phyloP scores from a whole-genome alignment of 1,284 basidiomycete genomes.

The Macrocystidia cucumis region DNA sequence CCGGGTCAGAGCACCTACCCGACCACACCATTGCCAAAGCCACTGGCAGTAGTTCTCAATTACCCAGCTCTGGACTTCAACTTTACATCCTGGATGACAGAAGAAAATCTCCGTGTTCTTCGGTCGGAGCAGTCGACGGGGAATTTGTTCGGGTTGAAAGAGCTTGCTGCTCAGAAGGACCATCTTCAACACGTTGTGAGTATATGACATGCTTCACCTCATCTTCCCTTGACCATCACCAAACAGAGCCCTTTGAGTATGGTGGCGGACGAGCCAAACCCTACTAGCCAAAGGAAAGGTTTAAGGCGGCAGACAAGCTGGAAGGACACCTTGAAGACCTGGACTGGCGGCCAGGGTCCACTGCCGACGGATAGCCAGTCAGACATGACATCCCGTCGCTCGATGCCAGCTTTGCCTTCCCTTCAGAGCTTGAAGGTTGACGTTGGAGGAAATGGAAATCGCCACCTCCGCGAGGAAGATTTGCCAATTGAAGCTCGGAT shows the following conservation, averaged over 20 bases:
- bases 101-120: slow-evolving; percentile 76
- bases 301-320: slow-evolving; percentile 46
- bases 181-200: slow-evolving; percentile 71
- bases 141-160: slow-evolving; percentile 53
- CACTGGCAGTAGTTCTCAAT: slow-evolving; percentile 77
- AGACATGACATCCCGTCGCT: too few relatives aligned
- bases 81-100: slow-evolving; percentile 97
- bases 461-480: slow-evolving; percentile 46
- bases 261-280: slow-evolving; percentile 59
- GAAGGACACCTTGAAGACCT: slow-evolving; percentile 49
- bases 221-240: neutral
- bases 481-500: slow-evolving; percentile 56
- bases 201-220: slow-evolving; percentile 2
- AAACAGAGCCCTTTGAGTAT: slow-evolving; percentile 73
- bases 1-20: slow-evolving; percentile 26
- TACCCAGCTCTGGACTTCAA: slow-evolving; percentile 91
- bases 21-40: slow-evolving; percentile 37
- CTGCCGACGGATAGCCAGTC: too few relatives aligned
- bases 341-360: too few relatives aligned
- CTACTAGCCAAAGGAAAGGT: slow-evolving; percentile 31
- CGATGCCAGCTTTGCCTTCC: too few relatives aligned
- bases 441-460: slow-evolving; percentile 39
- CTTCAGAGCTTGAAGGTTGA: too few relatives aligned
- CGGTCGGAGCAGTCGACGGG: slow-evolving; percentile 78
- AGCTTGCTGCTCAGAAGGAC: slow-evolving; percentile 74